Percentiles rank a stretch among this genome's conserved stretches.
Evolutionary conservation across 2,329 filamentous ascomycete genomes (phyloP).

Genomic region (Beauveria rudraprayagi): DNA sequence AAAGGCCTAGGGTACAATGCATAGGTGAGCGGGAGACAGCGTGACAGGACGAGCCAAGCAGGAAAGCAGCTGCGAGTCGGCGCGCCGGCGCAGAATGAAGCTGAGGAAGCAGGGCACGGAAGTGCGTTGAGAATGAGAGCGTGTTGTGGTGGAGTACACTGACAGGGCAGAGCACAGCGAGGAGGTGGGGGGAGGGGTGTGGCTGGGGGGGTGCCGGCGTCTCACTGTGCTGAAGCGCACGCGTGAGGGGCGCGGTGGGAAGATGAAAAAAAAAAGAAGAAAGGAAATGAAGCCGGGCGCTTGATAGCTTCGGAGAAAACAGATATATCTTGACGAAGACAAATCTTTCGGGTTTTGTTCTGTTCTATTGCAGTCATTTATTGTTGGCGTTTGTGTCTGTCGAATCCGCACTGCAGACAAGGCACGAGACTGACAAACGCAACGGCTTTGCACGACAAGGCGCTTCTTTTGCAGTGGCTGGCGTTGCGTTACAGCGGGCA

Average conservation of each 20-base stretch:
- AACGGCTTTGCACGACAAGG: no score
- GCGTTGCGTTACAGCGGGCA: neutral
- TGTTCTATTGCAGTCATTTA: neutral
- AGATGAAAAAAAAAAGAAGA: neutral
- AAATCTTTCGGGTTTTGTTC: neutral
- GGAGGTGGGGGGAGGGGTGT: neutral
- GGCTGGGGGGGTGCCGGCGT: neutral
- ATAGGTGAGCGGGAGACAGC: neutral
- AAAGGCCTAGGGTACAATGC: neutral
- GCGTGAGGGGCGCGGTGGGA: neutral
- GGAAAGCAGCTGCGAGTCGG: neutral
- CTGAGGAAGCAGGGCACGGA: slow-evolving; percentile 12
- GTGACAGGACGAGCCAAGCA: neutral
- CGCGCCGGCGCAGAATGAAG: slow-evolving; percentile 12
- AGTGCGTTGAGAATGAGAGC: slow-evolving; percentile 7
- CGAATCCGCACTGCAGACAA: neutral
- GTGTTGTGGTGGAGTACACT: slow-evolving; percentile 2
- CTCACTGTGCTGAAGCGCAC: slow-evolving; percentile 1
- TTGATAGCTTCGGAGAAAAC: neutral
- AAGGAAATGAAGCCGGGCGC: neutral
- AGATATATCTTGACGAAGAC: neutral
- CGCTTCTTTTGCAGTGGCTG: no score
- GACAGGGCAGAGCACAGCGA: neutral
- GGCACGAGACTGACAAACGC: no score
- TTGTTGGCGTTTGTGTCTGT: neutral